Conservation (phyloP, 441 rosid species). For the Cnidoscolus chayamansa region DNA sequence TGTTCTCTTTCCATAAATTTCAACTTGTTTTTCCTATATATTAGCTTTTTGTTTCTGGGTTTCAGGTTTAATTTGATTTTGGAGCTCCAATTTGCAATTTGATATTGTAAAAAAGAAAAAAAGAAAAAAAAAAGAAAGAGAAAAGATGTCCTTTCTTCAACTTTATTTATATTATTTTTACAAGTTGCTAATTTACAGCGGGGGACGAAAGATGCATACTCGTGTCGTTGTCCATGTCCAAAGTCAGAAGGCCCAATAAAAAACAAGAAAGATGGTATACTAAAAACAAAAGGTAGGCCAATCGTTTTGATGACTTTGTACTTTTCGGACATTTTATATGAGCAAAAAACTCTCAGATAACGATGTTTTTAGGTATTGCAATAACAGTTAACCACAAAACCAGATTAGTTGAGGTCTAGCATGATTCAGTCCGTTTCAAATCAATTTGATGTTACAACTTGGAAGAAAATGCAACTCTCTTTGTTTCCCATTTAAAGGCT, state of each 20-base stretch:
- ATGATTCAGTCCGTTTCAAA: no score
- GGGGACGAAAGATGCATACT: no score
- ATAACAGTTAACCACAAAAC: neutral
- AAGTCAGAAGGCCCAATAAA: conserved; percentile 18
- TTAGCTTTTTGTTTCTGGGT: neutral
- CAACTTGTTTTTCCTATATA: neutral
- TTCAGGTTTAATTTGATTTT: neutral
- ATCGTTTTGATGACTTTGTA: no score
- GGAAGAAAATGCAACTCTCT: no score
- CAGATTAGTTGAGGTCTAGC: neutral
- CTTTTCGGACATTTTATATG: neutral
- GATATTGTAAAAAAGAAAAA: no score
- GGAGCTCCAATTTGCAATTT: neutral
- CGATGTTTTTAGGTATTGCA: neutral
- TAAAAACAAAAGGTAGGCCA: neutral
- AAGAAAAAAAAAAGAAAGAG: no score
- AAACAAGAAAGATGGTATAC: neutral
- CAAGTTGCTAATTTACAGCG: neutral
- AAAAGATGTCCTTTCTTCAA: neutral
- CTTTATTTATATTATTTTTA: neutral
- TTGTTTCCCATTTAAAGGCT: no score
- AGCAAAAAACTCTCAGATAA: neutral
- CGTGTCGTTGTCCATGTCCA: neutral
- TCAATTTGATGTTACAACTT: no score
- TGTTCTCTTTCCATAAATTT: neutral